Conservation (phyloP, 225 moss, liverwort and hornwort species). For the Lunularia cruciata region DNA sequence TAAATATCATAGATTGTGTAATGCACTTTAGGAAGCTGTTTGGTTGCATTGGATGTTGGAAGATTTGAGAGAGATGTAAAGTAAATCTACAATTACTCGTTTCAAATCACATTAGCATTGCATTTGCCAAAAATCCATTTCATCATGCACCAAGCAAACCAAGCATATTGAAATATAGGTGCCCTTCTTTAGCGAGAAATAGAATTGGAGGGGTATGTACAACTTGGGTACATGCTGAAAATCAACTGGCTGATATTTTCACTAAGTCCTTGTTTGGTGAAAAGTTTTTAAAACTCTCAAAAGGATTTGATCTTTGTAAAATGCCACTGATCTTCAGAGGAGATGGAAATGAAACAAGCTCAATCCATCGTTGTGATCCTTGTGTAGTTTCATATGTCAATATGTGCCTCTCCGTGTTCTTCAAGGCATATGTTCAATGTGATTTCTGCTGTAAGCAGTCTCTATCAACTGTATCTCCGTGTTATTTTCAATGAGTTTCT, state of each 20-base stretch:
- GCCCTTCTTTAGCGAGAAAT: background rate
- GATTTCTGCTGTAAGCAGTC: too few relatives aligned
- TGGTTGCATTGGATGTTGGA: too few relatives aligned
- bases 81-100: background rate
- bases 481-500: too few relatives aligned
- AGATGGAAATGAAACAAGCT: too few relatives aligned
- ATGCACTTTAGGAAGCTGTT: background rate
- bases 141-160: background rate
- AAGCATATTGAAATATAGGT: constrained; percentile 1
- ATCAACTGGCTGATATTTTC: background rate
- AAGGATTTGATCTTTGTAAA: background rate
- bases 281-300: background rate
- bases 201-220: background rate
- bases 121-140: too few relatives aligned
- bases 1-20: background rate
- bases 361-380: too few relatives aligned
- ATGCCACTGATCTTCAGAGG: background rate
- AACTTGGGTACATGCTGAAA: background rate
- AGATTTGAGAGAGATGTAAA: background rate
- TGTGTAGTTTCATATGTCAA: too few relatives aligned
- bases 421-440: too few relatives aligned
- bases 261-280: background rate
- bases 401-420: too few relatives aligned
- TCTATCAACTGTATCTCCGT: too few relatives aligned
- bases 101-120: background rate